phyloP scores from a whole-genome alignment of 148 eudicot species.

The Rhododendron mucronatum region DNA sequence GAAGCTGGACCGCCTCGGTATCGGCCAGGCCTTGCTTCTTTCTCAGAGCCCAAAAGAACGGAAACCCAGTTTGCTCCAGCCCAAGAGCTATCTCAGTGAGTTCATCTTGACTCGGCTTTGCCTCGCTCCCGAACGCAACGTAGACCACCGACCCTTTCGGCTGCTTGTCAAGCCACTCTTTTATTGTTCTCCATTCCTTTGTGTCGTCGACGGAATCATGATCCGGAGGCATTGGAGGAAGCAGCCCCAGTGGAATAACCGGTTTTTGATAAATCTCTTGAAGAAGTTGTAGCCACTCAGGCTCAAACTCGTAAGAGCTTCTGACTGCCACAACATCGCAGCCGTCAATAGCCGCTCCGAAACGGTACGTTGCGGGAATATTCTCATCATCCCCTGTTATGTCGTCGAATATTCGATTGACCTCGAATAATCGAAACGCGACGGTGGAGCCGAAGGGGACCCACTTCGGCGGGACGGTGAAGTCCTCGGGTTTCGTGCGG shows the following conservation, averaged over 20 bases:
- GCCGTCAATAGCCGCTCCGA: not conserved
- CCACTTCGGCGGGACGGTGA: not conserved
- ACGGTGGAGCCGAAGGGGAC: not conserved
- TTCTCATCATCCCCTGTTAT: not conserved
- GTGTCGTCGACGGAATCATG: not conserved
- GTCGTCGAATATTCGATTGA: not conserved
- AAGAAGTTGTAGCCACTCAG: constrained; percentile 9
- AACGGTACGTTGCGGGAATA: not conserved
- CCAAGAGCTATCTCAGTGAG: constrained; percentile 37
- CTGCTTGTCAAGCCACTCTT: constrained; percentile 23
- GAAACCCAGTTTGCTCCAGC: constrained; percentile 22
- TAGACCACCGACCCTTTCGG: constrained; percentile 36
- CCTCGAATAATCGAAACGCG: not conserved
- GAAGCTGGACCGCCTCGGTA: not conserved
- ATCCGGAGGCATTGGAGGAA: not conserved
- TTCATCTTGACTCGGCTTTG: constrained; percentile 27
- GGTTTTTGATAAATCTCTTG: not conserved
- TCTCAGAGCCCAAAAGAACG: constrained; percentile 39
- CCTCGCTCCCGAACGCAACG: constrained; percentile 35
- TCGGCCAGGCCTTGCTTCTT: not conserved
- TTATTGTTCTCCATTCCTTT: not conserved
- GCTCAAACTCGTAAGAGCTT: constrained; percentile 7
- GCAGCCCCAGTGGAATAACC: constrained; percentile 2
- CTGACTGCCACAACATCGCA: not conserved
- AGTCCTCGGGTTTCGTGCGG: not conserved